phyloP scores from a whole-genome alignment of 495 filamentous ascomycete species.

The Penicillium riverlandense region DNA sequence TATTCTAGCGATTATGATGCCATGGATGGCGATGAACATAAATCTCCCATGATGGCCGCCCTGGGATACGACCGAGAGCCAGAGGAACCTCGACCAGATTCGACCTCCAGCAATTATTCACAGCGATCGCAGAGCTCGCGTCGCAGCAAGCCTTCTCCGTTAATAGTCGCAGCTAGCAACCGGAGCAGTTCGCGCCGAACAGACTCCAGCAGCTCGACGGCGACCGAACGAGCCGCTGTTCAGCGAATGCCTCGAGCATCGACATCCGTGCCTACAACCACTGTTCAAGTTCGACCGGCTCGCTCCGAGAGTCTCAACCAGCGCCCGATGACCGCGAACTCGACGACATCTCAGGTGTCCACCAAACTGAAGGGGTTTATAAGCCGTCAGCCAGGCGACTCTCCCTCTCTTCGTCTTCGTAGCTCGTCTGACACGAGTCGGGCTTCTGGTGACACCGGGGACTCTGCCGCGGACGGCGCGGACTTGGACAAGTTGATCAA shows the following conservation, averaged over 20 bases:
- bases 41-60: slow-evolving; percentile 8
- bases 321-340: slow-evolving; percentile 48
- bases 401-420: slow-evolving; percentile 31
- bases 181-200: not conserved
- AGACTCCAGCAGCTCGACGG: slow-evolving; percentile 9
- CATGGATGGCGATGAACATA: slow-evolving; percentile 14
- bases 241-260: slow-evolving; percentile 38
- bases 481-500: slow-evolving; percentile 84
- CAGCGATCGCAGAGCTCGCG: slow-evolving; percentile 24
- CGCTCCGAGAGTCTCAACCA: slow-evolving; percentile 40
- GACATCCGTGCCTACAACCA: slow-evolving; percentile 23
- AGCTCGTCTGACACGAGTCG: slow-evolving; percentile 44
- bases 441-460: slow-evolving; percentile 26
- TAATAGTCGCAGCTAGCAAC: slow-evolving; percentile 14
- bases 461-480: slow-evolving; percentile 38
- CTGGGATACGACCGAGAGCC: not conserved
- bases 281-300: slow-evolving; percentile 19
- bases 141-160: slow-evolving; percentile 19
- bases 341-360: slow-evolving; percentile 45
- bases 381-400: slow-evolving; percentile 34
- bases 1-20: slow-evolving; percentile 11
- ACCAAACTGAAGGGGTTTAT: slow-evolving; percentile 48
- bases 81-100: slow-evolving; percentile 11
- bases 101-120: slow-evolving; percentile 29
- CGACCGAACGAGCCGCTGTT: slow-evolving; percentile 41